Evolutionary conservation across 345 rosid species (phyloP), one percentile per base, ranked within the genome.

Genomic region (Sisymbrium altissimum): DNA sequence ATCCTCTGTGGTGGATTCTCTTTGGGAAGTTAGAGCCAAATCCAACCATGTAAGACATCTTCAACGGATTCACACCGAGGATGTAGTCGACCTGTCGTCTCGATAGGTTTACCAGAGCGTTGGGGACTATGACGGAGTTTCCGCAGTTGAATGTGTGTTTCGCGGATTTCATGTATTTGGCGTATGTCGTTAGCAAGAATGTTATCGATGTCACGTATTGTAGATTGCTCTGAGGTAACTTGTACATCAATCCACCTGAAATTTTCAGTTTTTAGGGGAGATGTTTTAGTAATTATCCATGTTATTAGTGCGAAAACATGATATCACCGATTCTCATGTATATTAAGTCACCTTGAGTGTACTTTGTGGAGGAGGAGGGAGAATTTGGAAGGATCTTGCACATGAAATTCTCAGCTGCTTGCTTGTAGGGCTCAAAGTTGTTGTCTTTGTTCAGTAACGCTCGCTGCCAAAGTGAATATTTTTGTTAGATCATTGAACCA

Each of bases 1-100:
- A 86, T 12, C 87, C 92, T 15, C 95, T 84, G 52, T 91, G 96
- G 72, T 94, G 98, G 18, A 91, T 83, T 78, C 78, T 86, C 14
- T 75, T 78, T 0, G 98, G 97, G 71, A 65, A 94, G 39, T 63
- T 85, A 6, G 62, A 25, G 2, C 97, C 86, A 65, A 86, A 89
- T 11, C 93, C 98, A 7, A 94, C 96, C 96, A 91, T 94, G 84
- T 88, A 91, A 9, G 96, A 91, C 89, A 87, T 82, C 32, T 72
- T 77, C 73, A 75, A 23, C 12, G 98, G 96, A 61, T 89, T 94
- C 66, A 83, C 87, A 27, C 98, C 98, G 9, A 94, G 84, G 27
- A 94, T 87, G 64, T 91, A 94, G 81, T 89, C 98, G 11, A 85
- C 88, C 78, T 91, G 97, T 74, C 73, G 81, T 68, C 86, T 93